Conservation (phyloP, 345 rosid species). For the Draba incana region DNA sequence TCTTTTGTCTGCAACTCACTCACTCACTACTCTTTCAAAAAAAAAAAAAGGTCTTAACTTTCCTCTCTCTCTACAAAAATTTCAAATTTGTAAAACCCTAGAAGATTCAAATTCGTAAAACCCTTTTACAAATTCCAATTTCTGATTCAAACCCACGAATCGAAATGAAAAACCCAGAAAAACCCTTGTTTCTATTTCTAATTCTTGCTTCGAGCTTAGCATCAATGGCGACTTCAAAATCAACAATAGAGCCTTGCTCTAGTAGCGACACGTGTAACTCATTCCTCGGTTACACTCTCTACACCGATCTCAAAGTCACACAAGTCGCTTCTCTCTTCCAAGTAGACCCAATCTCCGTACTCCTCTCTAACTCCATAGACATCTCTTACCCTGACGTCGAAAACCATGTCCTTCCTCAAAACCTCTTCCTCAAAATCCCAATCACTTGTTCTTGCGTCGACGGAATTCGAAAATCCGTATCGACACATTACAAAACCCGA, state of each 20-base stretch:
- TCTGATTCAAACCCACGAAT: background rate
- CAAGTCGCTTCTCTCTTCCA: conserved; percentile 95
- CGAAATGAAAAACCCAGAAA: conserved; percentile 49
- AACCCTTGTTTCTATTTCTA: conserved; percentile 33
- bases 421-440: conserved; percentile 83
- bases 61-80: conserved; percentile 13
- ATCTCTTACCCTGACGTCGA: conserved; percentile 94
- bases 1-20: conserved; percentile 42
- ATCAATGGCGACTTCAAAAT: conserved; percentile 54
- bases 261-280: conserved; percentile 78
- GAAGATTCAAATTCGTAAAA: background rate
- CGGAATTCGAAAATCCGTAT: conserved; percentile 79
- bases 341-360: conserved; percentile 75
- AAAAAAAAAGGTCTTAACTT: conserved; percentile 8
- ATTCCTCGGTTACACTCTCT: conserved; percentile 85
- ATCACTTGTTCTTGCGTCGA: conserved; percentile 85
- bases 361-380: conserved; percentile 82
- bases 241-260: conserved; percentile 95
- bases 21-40: background rate
- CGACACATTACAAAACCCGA: conserved; percentile 80
- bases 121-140: conserved; percentile 6
- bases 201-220: conserved; percentile 46
- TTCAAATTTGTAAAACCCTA: conserved; percentile 1
- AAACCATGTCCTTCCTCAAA: conserved; percentile 83
- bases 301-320: conserved; percentile 88